A percentile compares a stretch with the other conserved stretches of the same genome.
phyloP scores from a whole-genome alignment of 179 eudicot species.

The Heliamphora pulchella region DNA sequence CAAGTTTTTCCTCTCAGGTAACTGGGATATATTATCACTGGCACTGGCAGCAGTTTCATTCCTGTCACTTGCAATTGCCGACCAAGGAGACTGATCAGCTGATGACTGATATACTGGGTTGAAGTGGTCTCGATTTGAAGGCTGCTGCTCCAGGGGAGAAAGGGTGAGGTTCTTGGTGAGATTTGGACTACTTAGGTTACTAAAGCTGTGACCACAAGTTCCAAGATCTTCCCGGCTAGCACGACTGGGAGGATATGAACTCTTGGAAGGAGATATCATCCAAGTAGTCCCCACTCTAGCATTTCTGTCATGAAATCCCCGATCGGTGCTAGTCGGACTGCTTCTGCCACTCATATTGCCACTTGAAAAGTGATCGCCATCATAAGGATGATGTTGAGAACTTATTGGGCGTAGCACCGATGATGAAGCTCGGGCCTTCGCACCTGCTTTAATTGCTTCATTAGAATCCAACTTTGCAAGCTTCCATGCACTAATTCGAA shows the following conservation, averaged over 20 bases:
- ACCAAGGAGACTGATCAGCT: slow-evolving; percentile 60
- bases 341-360: slow-evolving; percentile 24
- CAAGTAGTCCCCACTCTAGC: slow-evolving; percentile 30
- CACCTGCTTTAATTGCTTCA: slow-evolving; percentile 90
- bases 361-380: slow-evolving; percentile 55
- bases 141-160: slow-evolving; percentile 33
- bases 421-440: slow-evolving; percentile 89
- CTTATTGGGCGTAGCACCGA: slow-evolving; percentile 76
- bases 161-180: slow-evolving; percentile 31
- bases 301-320: slow-evolving; percentile 32
- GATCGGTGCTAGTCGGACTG: slow-evolving; percentile 46
- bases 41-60: slow-evolving; percentile 14
- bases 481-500: slow-evolving; percentile 88
- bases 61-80: slow-evolving; percentile 33
- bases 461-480: slow-evolving; percentile 72
- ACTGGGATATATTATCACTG: slow-evolving; percentile 14
- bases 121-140: slow-evolving; percentile 44
- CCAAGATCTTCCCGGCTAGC: slow-evolving; percentile 72
- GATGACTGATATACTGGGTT: slow-evolving; percentile 64
- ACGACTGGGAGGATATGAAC: slow-evolving; percentile 69
- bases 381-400: slow-evolving; percentile 44
- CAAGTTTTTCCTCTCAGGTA: slow-evolving; percentile 28
- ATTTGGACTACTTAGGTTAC: slow-evolving; percentile 72
- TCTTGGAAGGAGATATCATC: slow-evolving; percentile 43
- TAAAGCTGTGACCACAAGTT: slow-evolving; percentile 47